A percentile compares a stretch with the other conserved stretches of the same genome.
Evolutionary conservation across 2,329 filamentous ascomycete species (phyloP).

Genomic region (Claviceps fusiformis): DNA sequence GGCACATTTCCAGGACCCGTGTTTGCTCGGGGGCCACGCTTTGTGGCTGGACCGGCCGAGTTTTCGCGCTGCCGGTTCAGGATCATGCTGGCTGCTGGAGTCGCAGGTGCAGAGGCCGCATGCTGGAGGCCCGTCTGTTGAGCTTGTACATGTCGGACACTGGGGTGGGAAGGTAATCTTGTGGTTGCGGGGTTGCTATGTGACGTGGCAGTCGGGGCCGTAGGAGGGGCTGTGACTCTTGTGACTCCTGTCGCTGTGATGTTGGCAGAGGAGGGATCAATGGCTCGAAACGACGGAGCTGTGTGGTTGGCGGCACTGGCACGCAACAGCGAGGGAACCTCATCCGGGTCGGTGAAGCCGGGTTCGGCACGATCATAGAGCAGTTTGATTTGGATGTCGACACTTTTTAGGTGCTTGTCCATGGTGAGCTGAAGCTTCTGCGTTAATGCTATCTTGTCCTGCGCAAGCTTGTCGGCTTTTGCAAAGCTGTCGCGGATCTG

Average conservation of each 20-base stretch:
- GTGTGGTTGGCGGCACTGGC: constrained; percentile 40
- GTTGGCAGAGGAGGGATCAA: constrained; percentile 29
- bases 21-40: constrained; percentile 37
- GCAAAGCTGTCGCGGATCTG: constrained; percentile 55
- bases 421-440: constrained; percentile 47
- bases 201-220: constrained; percentile 13
- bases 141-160: constrained; percentile 36
- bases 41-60: constrained; percentile 45
- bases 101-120: constrained; percentile 44
- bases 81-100: constrained; percentile 47
- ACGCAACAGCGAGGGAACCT: constrained; percentile 49
- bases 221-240: constrained; percentile 11
- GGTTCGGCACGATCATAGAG: constrained; percentile 48
- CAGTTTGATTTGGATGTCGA: constrained; percentile 48
- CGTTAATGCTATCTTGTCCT: constrained; percentile 60
- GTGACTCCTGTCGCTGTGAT: constrained; percentile 10
- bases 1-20: constrained; percentile 33
- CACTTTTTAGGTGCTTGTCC: constrained; percentile 49
- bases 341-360: constrained; percentile 47
- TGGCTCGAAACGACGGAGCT: constrained; percentile 25
- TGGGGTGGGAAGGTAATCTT: constrained; percentile 28
- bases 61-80: constrained; percentile 43
- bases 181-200: constrained; percentile 28
- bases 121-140: constrained; percentile 24
- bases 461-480: constrained; percentile 55